Evolutionary conservation across 75 land plant species (phyloP), one percentile per base, ranked within the genome.

Genomic region (Gnetum montanum): DNA sequence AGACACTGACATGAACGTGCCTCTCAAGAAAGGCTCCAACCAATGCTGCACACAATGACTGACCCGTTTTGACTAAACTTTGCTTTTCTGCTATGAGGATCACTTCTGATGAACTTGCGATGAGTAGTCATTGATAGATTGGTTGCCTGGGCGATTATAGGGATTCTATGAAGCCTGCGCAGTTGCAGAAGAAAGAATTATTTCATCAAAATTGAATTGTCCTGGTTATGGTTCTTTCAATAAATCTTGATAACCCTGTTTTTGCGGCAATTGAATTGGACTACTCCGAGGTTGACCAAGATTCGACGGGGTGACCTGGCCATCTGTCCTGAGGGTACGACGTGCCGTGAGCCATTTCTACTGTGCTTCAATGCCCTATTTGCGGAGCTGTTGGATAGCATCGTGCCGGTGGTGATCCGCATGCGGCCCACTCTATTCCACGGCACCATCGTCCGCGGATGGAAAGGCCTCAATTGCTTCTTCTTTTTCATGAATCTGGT

Each of bases 191-290:
- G n/a, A n/a, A n/a, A n/a, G n/a, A n/a, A n/a, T n/a, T n/a, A n/a
- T n/a, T n/a, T n/a, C n/a, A n/a, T n/a, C n/a, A n/a, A n/a, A n/a
- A n/a, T n/a, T n/a, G n/a, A n/a, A n/a, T n/a, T n/a, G n/a, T n/a
- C n/a, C n/a, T n/a, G n/a, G n/a, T n/a, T n/a, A n/a, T n/a, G n/a
- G n/a, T n/a, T n/a, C n/a, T n/a, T n/a, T n/a, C n/a, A n/a, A n/a
- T n/a, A n/a, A n/a, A n/a, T 2, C 90, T 95, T 65, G 96, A 95
- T 55, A 95, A 95, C 49, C 99, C 99, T 12, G 70, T 95, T 16
- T 95, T 95, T 61, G 99, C 99, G 4, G 99, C 99, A 4, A 95
- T 95, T 46, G 96, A 95, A 83, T 67, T 95, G 44, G 99, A 95
- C 67, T 95, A 95, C 61, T 83, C 82, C 0, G 96, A 95, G 67